Evolutionary conservation across 2,329 filamentous ascomycete species (phyloP).

Genomic region (Pestalotiopsis sp.): DNA sequence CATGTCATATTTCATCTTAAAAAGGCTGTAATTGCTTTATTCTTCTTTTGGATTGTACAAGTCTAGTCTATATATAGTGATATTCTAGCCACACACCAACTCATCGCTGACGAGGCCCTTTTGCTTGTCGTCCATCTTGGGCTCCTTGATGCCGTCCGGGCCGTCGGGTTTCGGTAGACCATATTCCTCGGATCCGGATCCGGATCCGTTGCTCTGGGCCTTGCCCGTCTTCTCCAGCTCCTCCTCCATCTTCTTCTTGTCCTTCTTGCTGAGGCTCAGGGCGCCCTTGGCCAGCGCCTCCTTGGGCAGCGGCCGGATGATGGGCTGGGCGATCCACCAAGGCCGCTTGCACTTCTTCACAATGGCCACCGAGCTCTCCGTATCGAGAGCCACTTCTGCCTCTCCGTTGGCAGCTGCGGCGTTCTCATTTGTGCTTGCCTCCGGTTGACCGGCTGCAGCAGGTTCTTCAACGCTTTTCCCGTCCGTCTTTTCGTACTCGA

Average conservation of each 20-base stretch:
- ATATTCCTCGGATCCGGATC: conserved; percentile 13
- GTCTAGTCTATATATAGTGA: neutral
- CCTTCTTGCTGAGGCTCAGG: conserved; percentile 74
- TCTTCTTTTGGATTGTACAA: neutral
- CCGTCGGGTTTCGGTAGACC: conserved; percentile 27
- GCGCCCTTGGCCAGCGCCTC: conserved; percentile 86
- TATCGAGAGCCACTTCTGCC: conserved; percentile 37
- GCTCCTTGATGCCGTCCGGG: conserved; percentile 26
- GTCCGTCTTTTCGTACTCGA: conserved; percentile 63
- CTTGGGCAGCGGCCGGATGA: conserved; percentile 82
- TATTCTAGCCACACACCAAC: conserved; percentile 30
- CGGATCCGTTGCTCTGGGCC: neutral
- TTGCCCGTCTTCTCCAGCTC: conserved; percentile 21
- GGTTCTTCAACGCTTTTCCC: conserved; percentile 51
- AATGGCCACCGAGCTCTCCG: conserved; percentile 66
- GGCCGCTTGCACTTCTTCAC: conserved; percentile 77
- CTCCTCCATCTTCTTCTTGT: conserved; percentile 47
- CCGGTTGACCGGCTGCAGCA: conserved; percentile 31
- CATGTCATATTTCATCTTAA: too few species aligned
- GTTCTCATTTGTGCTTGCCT: conserved; percentile 20
- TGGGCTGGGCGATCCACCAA: conserved; percentile 90
- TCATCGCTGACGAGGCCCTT: conserved; percentile 24
- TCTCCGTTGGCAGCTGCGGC: conserved; percentile 32
- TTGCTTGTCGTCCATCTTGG: conserved; percentile 23
- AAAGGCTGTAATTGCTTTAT: neutral